These are phyloP conservation scores for Pythium myriotylum DNA, from an alignment of 352 stramenopile species.

Conservation along the genomic window DNA sequence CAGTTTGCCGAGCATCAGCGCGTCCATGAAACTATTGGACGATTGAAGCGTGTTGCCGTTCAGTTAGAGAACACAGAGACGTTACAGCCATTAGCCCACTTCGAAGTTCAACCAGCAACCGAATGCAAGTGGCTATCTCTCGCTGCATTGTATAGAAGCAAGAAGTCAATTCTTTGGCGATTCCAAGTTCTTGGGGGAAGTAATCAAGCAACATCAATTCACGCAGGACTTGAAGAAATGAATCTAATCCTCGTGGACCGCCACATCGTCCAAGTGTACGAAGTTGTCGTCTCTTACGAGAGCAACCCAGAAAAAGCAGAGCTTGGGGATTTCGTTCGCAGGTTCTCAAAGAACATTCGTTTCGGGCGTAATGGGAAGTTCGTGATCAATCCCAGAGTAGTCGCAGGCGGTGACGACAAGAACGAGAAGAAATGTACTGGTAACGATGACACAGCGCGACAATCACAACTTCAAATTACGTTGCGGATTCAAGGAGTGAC, in stretches of 20 bases:
- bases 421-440: too few species aligned
- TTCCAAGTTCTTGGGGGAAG: constrained; percentile 49
- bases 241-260: constrained; percentile 47
- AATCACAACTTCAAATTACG: constrained; percentile 33
- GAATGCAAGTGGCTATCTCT: constrained; percentile 56
- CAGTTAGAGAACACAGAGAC: constrained; percentile 63
- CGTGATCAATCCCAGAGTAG: constrained; percentile 16
- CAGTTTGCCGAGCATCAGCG: constrained; percentile 31
- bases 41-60: constrained; percentile 14
- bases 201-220: constrained; percentile 49
- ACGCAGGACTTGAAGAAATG: constrained; percentile 52
- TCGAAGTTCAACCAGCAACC: constrained; percentile 36
- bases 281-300: constrained; percentile 47
- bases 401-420: too few species aligned
- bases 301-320: constrained; percentile 19
- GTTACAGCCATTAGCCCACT: constrained; percentile 45
- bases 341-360: constrained; percentile 59
- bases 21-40: too few species aligned
- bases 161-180: constrained; percentile 50
- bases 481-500: constrained; percentile 46
- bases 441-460: too few species aligned
- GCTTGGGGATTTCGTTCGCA: constrained; percentile 44
- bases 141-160: constrained; percentile 52
- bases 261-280: constrained; percentile 64
- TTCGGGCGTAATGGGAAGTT: constrained; percentile 69